These are phyloP conservation scores for Talaromyces marneffei DNA, from an alignment of 2,329 filamentous ascomycete genomes.

Conservation along the genomic window DNA sequence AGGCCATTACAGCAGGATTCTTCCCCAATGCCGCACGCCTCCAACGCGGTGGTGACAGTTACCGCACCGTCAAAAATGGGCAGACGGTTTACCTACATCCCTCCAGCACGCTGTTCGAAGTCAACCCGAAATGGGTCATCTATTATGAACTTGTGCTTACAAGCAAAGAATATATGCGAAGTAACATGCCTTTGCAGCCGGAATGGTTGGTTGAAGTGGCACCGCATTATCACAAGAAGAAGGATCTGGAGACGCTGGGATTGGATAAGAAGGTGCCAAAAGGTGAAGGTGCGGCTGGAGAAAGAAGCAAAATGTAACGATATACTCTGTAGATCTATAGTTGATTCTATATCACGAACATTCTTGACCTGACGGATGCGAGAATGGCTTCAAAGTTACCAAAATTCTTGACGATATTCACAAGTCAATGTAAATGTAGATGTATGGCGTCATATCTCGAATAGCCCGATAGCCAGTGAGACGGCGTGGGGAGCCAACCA, in stretches of 20 bases:
- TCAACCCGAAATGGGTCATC: slow-evolving; percentile 78
- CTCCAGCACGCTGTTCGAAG: slow-evolving; percentile 70
- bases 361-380: no score
- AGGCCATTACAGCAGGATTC: slow-evolving; percentile 84
- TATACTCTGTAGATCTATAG: neutral
- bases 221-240: slow-evolving; percentile 90
- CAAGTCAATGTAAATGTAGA: neutral
- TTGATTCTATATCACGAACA: neutral
- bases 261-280: slow-evolving; percentile 69
- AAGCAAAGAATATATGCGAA: slow-evolving; percentile 91
- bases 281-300: slow-evolving; percentile 42
- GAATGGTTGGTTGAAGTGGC: slow-evolving; percentile 85
- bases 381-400: no score
- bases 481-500: neutral
- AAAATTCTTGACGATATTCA: neutral
- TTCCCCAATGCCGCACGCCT: slow-evolving; percentile 87
- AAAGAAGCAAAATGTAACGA: slow-evolving; percentile 27
- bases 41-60: slow-evolving; percentile 76
- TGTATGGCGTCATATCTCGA: neutral
- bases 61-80: slow-evolving; percentile 86
- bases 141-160: slow-evolving; percentile 87
- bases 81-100: slow-evolving; percentile 90
- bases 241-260: slow-evolving; percentile 76
- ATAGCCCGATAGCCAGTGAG: neutral
- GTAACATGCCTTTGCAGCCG: slow-evolving; percentile 74